Evolutionary conservation across 1,139 yeast genomes (phyloP).

Genomic region (Diutina rugosa): DNA sequence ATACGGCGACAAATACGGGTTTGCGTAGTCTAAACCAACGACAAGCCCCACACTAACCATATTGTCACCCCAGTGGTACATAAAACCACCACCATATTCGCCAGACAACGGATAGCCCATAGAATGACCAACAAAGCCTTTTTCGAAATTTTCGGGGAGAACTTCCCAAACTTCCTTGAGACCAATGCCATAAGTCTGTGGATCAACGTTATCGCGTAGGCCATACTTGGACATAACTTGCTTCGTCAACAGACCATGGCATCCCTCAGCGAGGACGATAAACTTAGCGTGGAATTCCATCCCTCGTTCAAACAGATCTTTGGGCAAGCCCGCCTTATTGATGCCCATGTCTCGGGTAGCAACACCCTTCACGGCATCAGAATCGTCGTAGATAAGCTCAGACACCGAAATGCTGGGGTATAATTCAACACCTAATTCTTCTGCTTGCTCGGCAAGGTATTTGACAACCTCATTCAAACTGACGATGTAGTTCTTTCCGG

Average conservation of each 20-base stretch:
- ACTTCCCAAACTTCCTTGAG: conserved; percentile 97
- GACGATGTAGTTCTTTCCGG: conserved; percentile 72
- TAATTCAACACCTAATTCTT: conserved; percentile 83
- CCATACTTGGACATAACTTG: conserved; percentile 57
- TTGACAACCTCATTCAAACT: conserved; percentile 73
- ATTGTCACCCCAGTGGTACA: conserved; percentile 92
- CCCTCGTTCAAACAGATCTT: conserved; percentile 78
- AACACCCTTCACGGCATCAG: conserved; percentile 66
- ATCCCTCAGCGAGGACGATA: conserved; percentile 90
- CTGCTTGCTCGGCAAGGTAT: conserved; percentile 80
- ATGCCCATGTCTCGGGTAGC: conserved; percentile 92
- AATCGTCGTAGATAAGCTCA: conserved; percentile 52
- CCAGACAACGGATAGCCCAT: conserved; percentile 77
- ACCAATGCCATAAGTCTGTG: conserved; percentile 92
- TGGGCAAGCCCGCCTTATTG: conserved; percentile 60
- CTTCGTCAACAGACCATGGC: conserved; percentile 88
- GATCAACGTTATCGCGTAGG: conserved; percentile 50
- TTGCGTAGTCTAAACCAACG: conserved; percentile 81
- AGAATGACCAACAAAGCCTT: conserved; percentile 78
- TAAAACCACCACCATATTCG: conserved; percentile 85
- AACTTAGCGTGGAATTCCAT: conserved; percentile 90
- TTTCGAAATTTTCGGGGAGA: conserved; percentile 64
- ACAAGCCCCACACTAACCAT: conserved; percentile 84
- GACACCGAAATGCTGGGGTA: conserved; percentile 89
- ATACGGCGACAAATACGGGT: conserved; percentile 91